phyloP scores from a whole-genome alignment of 2,329 filamentous ascomycete species.

The Diaporthe nobilis region DNA sequence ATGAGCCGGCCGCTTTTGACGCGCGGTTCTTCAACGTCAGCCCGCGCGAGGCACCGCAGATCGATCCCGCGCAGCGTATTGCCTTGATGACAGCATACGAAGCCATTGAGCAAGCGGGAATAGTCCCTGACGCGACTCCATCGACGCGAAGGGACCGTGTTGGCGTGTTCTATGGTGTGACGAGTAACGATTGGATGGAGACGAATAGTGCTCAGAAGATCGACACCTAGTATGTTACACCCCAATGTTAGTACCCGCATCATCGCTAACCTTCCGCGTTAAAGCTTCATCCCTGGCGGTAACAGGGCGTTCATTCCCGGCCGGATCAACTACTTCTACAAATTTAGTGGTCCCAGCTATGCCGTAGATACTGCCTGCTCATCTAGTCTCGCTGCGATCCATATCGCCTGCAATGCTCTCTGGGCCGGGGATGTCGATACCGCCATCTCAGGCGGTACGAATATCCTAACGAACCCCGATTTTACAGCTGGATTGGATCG shows the following conservation, averaged over 20 bases:
- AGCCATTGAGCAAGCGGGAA: constrained; percentile 61
- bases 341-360: constrained; percentile 51
- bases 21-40: constrained; percentile 40
- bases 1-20: constrained; percentile 34
- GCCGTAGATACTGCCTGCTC: constrained; percentile 58
- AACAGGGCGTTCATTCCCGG: constrained; percentile 49
- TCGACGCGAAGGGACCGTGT: constrained; percentile 62
- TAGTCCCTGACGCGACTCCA: constrained; percentile 44
- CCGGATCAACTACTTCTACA: constrained; percentile 55
- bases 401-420: constrained; percentile 63
- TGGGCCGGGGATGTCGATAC: constrained; percentile 75
- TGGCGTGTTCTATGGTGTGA: constrained; percentile 75
- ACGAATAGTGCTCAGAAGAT: constrained; percentile 65
- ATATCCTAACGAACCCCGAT: constrained; percentile 74
- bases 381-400: constrained; percentile 53
- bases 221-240: constrained; percentile 48
- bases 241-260: not conserved
- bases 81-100: constrained; percentile 37
- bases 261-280: not conserved
- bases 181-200: constrained; percentile 69
- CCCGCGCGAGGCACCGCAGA: constrained; percentile 34
- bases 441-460: constrained; percentile 73
- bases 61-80: constrained; percentile 38
- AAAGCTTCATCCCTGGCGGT: constrained; percentile 59
- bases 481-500: constrained; percentile 73